Evolutionary conservation across 2,329 filamentous ascomycete genomes (phyloP).

Genomic region (Exophiala dermatitidis): DNA sequence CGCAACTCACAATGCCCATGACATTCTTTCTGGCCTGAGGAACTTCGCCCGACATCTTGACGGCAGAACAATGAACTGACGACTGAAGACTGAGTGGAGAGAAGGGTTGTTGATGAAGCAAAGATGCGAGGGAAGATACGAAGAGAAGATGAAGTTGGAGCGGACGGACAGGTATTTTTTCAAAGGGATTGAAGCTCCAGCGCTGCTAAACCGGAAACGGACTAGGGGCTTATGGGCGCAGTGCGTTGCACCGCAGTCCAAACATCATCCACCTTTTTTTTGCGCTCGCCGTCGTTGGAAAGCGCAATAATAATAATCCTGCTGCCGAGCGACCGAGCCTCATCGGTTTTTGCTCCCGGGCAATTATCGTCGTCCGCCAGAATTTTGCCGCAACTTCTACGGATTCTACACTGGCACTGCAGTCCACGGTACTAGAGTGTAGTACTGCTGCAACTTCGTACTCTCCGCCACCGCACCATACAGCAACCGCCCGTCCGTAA

Average conservation of each 20-base stretch:
- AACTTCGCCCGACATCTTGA: constrained; percentile 44
- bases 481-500: too few species aligned
- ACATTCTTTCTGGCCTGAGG: constrained; percentile 48
- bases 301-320: background rate
- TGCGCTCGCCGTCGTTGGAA: background rate
- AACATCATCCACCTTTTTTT: background rate
- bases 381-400: constrained; percentile 4
- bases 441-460: too few species aligned
- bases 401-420: too few species aligned
- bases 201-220: constrained; percentile 14
- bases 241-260: background rate
- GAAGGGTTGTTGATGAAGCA: constrained; percentile 33
- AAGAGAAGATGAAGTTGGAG: constrained; percentile 30
- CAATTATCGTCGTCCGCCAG: constrained; percentile 21
- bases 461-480: too few species aligned
- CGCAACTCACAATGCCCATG: constrained; percentile 33
- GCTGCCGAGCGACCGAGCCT: constrained; percentile 10
- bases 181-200: constrained; percentile 18
- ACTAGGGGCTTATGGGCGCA: constrained; percentile 5
- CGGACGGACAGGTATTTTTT: constrained; percentile 28
- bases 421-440: too few species aligned
- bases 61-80: constrained; percentile 30
- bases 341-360: constrained; percentile 11
- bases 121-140: constrained; percentile 30
- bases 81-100: constrained; percentile 30